phyloP scores from a whole-genome alignment of 1,284 basidiomycete genomes.

The Ganoderma lingzhi region DNA sequence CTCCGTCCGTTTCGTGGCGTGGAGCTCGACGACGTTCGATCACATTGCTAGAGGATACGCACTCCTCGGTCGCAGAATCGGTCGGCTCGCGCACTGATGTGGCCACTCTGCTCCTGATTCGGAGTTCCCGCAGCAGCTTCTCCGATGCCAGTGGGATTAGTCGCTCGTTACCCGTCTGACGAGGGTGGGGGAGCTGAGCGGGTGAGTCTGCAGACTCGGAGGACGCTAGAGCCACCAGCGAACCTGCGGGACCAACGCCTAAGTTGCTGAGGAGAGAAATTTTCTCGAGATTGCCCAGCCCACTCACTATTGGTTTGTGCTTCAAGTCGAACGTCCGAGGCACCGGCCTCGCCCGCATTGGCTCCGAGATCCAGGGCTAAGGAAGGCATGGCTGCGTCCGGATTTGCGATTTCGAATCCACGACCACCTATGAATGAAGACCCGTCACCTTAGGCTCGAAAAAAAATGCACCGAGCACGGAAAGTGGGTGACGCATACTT shows the following conservation, averaged over 20 bases:
- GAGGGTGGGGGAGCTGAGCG: neutral
- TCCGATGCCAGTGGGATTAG: neutral
- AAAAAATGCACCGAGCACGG: too few species aligned
- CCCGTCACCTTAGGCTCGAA: too few species aligned
- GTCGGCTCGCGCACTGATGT: neutral
- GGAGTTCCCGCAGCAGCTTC: neutral
- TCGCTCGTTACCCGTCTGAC: slow-evolving; percentile 46
- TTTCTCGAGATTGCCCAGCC: too few species aligned
- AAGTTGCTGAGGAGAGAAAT: neutral
- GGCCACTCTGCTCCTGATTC: neutral
- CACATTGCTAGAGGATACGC: neutral
- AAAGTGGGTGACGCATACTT: neutral
- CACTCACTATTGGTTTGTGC: neutral
- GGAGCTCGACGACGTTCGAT: neutral
- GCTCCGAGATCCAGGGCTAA: neutral
- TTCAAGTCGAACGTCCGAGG: neutral
- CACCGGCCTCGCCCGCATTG: neutral
- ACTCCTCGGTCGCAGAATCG: neutral
- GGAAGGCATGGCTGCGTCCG: neutral
- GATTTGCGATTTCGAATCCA: neutral
- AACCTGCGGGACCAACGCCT: neutral
- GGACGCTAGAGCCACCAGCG: neutral
- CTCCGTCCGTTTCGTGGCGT: neutral
- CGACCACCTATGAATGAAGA: too few species aligned
- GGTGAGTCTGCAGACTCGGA: too few species aligned